Conservation (phyloP, 371 early-diverging fungal species). For the Mucor indicus region DNA sequence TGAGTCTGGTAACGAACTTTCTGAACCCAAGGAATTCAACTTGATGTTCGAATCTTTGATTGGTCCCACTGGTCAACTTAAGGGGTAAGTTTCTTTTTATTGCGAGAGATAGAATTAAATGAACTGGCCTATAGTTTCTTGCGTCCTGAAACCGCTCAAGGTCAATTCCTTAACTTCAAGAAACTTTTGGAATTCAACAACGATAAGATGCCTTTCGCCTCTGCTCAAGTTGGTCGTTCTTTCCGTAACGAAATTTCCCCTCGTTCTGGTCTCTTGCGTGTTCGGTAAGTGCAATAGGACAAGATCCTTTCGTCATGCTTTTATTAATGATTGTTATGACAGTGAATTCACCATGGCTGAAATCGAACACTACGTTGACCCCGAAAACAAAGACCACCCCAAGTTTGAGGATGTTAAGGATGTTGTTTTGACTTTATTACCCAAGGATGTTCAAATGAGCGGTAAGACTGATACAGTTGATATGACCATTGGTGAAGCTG, state of each 20-base stretch:
- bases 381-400: conserved; percentile 90
- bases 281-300: conserved; percentile 82
- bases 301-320: too few relatives aligned
- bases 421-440: conserved; percentile 74
- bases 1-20: conserved; percentile 89
- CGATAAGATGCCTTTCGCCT: conserved; percentile 99
- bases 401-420: conserved; percentile 87
- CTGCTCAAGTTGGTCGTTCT: conserved; percentile 97
- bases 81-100: conserved; percentile 59
- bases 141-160: conserved; percentile 99
- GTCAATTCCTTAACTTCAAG: conserved; percentile 99
- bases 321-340: neutral
- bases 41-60: conserved; percentile 99
- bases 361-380: conserved; percentile 99
- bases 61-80: conserved; percentile 96
- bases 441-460: conserved; percentile 73
- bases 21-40: conserved; percentile 95
- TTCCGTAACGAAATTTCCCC: conserved; percentile 99
- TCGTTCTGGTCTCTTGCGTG: conserved; percentile 95
- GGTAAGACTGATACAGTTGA: conserved; percentile 69
- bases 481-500: conserved; percentile 95
- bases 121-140: conserved; percentile 63
- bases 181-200: conserved; percentile 97
- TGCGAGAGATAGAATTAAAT: neutral
- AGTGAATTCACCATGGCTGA: conserved; percentile 99